Evolutionary conservation across 2,329 filamentous ascomycete species (phyloP), one percentile per base, ranked within the genome.

Genomic region (Monosporascus cannonballus): DNA sequence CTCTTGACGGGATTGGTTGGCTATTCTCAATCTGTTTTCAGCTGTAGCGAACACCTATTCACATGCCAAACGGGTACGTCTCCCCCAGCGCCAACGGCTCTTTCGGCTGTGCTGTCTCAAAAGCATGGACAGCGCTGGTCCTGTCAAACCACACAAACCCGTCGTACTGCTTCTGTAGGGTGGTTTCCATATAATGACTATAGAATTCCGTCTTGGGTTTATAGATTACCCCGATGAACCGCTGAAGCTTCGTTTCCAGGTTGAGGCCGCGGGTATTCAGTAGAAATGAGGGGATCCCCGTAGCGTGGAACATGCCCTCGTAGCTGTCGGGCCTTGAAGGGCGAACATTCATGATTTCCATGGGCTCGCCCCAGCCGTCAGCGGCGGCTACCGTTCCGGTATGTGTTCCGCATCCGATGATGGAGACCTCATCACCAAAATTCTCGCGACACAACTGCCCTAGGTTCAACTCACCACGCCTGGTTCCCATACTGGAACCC

Each of bases 161-260:
- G 58, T 79, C 76, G 52, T 79, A 74, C 64, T 80, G 77, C 46
- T 73, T 66, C 41, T 74, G 68, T 48, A 79, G 62, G 47, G 71
- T 65, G 1, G 75, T 71, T 20, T 68, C 61, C 8, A 73, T 74
- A 59, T 80, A 80, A 57, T 79, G 76, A 38, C 75, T 77, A 54
- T 69, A 63, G 7, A 71, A 61, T 61, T 80, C 77, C 0, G 76
- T 78, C n/a, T 68, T 64, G 3, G 76, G 76, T 3, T 71, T 66
- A 58, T 80, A 80, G 36, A 80, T 75, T 14, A 80, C 77, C 0
- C 76, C 77, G 45, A 80, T 80, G 56, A 78, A 79, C 11, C 77
- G 67, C 64, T 80, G 69, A n/a, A 79, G 61, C 46, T 70, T 55
- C 1, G 54, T 62, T 59, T 69, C 70, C 39, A 64, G 63, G 46